Percentiles rank a stretch among this genome's conserved stretches.
Evolutionary conservation across 495 filamentous ascomycete genomes (phyloP).

Genomic region (Paragyromitra xinjiangensis): DNA sequence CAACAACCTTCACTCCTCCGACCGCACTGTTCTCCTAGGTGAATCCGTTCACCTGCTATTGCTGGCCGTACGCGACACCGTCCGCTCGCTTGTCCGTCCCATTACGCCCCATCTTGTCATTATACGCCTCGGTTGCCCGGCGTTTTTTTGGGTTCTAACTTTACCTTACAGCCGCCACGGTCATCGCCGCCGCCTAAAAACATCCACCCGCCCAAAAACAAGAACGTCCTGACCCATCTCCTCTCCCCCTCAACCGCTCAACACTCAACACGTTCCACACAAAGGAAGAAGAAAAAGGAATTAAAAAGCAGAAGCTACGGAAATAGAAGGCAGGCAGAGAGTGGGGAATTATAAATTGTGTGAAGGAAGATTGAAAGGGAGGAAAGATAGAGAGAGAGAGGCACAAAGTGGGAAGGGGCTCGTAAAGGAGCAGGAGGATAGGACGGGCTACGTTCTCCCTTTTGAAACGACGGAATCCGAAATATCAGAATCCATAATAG

Average conservation of each 20-base stretch:
- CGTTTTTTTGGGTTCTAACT: constrained; percentile 32
- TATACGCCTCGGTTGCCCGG: constrained; percentile 31
- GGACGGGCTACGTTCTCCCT: constrained; percentile 33
- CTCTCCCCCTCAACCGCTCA: constrained; percentile 9
- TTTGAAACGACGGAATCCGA: constrained; percentile 8
- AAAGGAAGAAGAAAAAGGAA: constrained; percentile 3
- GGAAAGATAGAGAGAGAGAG: background rate
- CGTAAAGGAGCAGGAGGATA: constrained; percentile 32
- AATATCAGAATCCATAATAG: constrained; percentile 33
- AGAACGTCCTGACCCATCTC: constrained; percentile 16
- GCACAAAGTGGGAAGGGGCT: constrained; percentile 39
- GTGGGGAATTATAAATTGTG: constrained; percentile 33
- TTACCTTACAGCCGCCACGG: constrained; percentile 42
- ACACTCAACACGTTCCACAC: constrained; percentile 17
- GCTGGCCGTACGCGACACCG: constrained; percentile 42
- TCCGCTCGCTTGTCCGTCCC: constrained; percentile 39
- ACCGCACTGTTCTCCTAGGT: constrained; percentile 17
- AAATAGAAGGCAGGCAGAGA: constrained; percentile 25
- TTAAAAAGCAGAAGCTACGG: constrained; percentile 23
- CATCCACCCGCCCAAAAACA: constrained; percentile 21
- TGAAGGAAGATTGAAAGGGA: constrained; percentile 13
- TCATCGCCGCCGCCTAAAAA: constrained; percentile 44
- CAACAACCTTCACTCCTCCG: constrained; percentile 25
- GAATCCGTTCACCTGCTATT: constrained; percentile 16
- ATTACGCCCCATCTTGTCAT: constrained; percentile 22